Evolutionary conservation across 192 early-diverging fungal genomes (phyloP).

Genomic region (Coemansia sp.): DNA sequence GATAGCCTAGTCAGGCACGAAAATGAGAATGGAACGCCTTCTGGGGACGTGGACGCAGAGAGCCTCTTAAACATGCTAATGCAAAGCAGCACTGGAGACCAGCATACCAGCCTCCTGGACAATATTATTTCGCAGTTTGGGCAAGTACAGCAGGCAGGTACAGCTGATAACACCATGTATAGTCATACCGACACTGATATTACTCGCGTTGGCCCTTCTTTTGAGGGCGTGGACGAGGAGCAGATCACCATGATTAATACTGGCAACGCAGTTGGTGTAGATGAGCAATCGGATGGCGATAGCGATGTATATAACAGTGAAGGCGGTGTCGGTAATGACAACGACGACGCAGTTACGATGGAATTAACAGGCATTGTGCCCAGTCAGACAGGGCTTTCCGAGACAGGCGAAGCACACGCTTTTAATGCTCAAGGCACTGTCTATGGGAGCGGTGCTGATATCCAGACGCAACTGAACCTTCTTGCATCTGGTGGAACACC

Average conservation of each 20-base stretch:
- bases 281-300: not conserved
- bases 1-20: not conserved
- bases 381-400: not conserved
- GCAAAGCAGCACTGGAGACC: conserved; percentile 16
- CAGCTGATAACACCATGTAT: conserved; percentile 4
- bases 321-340: conserved; percentile 3
- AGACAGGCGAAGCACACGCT: not conserved
- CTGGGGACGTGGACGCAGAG: conserved; percentile 10
- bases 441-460: not conserved
- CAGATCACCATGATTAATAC: conserved; percentile 12
- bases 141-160: conserved; percentile 10
- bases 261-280: not conserved
- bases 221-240: conserved; percentile 7
- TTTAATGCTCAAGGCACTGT: not conserved
- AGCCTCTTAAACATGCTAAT: conserved; percentile 40
- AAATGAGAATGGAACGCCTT: not conserved
- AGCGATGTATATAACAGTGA: not conserved
- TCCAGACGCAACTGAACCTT: not conserved
- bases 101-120: conserved; percentile 45
- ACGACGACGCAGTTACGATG: conserved; percentile 43
- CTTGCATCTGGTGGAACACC: not conserved
- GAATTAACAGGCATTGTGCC: conserved; percentile 46
- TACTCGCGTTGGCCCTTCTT: conserved; percentile 27
- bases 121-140: conserved; percentile 47
- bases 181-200: conserved; percentile 19